Conservation (phyloP, 2,329 filamentous ascomycete species). For the Colletotrichum sp. region DNA sequence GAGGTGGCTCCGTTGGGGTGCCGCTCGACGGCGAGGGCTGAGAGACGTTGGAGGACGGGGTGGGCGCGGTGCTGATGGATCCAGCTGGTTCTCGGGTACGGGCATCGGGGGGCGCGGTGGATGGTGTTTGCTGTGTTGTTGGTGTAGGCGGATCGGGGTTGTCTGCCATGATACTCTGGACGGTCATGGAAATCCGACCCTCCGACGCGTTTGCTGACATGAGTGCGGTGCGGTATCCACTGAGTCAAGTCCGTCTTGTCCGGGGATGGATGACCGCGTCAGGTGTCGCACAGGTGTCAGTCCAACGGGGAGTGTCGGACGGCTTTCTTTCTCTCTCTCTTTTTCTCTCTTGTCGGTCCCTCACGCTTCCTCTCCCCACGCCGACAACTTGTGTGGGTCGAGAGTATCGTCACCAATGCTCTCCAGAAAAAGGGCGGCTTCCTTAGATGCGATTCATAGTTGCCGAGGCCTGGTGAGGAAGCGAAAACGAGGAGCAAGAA, state of each 20-base stretch:
- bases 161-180: constrained; percentile 15
- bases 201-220: constrained; percentile 7
- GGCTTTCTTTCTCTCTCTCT: not conserved
- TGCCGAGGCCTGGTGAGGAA: not conserved
- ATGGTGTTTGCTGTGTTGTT: not conserved
- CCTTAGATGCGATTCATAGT: not conserved
- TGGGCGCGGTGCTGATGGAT: not conserved
- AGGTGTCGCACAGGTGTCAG: not conserved
- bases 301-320: not conserved
- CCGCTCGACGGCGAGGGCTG: not conserved
- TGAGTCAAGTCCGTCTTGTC: constrained; percentile 14
- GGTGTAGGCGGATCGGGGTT: not conserved
- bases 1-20: not conserved
- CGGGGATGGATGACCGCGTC: not conserved
- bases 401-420: not conserved
- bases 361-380: not conserved
- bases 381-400: not conserved
- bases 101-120: not conserved
- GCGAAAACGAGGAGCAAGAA: not conserved
- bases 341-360: not conserved
- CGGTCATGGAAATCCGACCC: constrained; percentile 7
- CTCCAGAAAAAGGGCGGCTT: not conserved
- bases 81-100: not conserved
- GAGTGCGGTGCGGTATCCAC: not conserved
- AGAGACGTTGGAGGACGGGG: constrained; percentile 2